These are phyloP conservation scores for Scheffersomyces quercinus DNA, from an alignment of 1,139 yeast species.

Conservation along the genomic window DNA sequence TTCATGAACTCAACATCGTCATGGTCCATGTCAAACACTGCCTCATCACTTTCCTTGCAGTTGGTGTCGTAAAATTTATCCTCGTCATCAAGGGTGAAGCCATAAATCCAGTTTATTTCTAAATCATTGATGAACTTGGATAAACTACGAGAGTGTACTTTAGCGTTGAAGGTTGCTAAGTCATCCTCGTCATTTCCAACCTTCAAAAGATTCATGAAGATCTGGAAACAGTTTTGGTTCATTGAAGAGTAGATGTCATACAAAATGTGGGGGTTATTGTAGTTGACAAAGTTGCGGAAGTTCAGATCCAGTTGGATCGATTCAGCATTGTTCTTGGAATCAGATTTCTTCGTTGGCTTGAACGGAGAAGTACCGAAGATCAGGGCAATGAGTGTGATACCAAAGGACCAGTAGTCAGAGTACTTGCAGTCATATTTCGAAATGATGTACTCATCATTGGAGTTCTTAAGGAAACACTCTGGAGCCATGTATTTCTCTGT, in stretches of 20 bases:
- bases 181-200: conserved; percentile 38
- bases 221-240: conserved; percentile 36
- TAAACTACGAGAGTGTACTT: conserved; percentile 30
- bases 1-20: conserved; percentile 16
- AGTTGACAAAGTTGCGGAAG: conserved; percentile 39
- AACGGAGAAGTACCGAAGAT: conserved; percentile 52
- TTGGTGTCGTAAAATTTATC: conserved; percentile 15
- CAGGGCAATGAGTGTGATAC: conserved; percentile 45
- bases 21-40: conserved; percentile 35
- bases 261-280: conserved; percentile 33
- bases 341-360: conserved; percentile 17
- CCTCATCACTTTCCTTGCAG: conserved; percentile 11
- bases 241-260: conserved; percentile 46
- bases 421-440: conserved; percentile 34
- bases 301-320: conserved; percentile 32
- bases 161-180: conserved; percentile 21
- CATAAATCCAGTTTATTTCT: conserved; percentile 29
- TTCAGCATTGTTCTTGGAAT: conserved; percentile 17
- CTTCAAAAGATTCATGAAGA: conserved; percentile 35
- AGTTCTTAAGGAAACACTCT: conserved; percentile 31
- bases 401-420: conserved; percentile 46
- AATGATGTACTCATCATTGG: conserved; percentile 16
- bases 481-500: conserved; percentile 64
- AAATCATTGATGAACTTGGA: conserved; percentile 30
- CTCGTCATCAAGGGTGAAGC: conserved; percentile 41